Conservation (phyloP, 352 stramenopile genomes). For the Phytopythium boreale region DNA sequence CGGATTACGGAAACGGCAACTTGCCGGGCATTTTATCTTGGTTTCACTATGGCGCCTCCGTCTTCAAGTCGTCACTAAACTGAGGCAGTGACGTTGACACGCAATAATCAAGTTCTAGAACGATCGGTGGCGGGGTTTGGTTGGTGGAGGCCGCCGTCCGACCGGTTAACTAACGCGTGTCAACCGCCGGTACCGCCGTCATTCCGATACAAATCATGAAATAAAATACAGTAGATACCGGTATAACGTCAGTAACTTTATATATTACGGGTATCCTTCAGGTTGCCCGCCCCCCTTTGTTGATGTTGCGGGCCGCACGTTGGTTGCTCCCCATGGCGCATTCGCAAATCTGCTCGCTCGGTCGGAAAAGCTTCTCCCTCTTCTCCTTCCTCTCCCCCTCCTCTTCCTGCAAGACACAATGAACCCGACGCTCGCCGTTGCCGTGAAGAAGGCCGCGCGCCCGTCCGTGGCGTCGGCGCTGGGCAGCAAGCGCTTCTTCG, state of each 20-base stretch:
- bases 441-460: conserved; percentile 61
- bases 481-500: conserved; percentile 64
- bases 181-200: neutral
- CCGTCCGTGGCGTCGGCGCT: conserved; percentile 23
- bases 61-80: neutral
- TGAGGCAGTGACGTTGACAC: neutral
- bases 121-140: conserved; percentile 2
- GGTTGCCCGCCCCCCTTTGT: neutral
- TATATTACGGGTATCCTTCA: conserved; percentile 2
- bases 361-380: neutral
- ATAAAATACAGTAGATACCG: neutral
- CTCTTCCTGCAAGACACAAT: conserved; percentile 27
- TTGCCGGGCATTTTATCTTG: neutral
- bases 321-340: conserved; percentile 4
- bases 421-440: conserved; percentile 66
- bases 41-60: neutral
- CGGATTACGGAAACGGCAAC: neutral
- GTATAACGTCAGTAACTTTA: conserved; percentile 1
- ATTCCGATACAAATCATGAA: neutral
- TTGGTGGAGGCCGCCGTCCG: neutral
- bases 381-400: neutral
- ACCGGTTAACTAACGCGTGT: conserved; percentile 2
- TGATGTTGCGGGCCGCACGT: neutral
- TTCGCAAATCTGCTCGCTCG: conserved; percentile 12
- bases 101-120: conserved; percentile 6